Base-by-base conservation (phyloP, 139 green algal species). In the Tetratostichococcus sp. region DNA sequence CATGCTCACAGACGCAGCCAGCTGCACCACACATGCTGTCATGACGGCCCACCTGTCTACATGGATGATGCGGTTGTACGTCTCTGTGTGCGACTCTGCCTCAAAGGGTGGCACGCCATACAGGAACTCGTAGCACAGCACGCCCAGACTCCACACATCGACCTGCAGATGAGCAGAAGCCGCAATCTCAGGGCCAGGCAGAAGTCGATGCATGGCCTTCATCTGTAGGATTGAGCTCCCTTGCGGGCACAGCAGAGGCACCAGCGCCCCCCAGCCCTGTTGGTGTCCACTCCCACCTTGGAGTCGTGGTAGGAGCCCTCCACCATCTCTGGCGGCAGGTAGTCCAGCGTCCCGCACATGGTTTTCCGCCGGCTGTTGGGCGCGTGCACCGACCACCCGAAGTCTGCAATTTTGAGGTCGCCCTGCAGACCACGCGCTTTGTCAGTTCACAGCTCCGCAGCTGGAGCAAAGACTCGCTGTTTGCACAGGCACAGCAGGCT, bases 291-390 rank as follows among this genome's bases (percentile, higher is more conserved):
- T 19, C 25, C 76, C 28, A 62, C 50, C 50, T 62, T 62, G 14
- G 50, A 25, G 73, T 86, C 85, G 69, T 93, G 90, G 50, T 86
- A 79, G 23, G 74, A 73, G 16, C 90, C 91, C 78, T 95, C 89
- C 35, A 97, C 87, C 96, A 99, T 98, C 83, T 99, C 96, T 0
- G 96, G 96, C 0, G 96, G 91, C 73, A 99, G 88, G 83, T 99
- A 99, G 88, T 99, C 96, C 65, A 99, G 88, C 4, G 96, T 99
- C 43, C 96, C 96, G 78, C 96, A 99, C 73, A 99, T 86, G n/a
- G 96, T 99, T 69, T 91, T 90, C 42, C 96, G 89, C 28, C 75
- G 85, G 72, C 77, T 87, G 76, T 91, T 91, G 57, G 95, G 94
- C 43, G 96, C 94, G 77, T 99, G 96, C 77, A 99, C 94, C 11